A percentile compares a stretch with the other conserved stretches of the same genome.
Evolutionary conservation across 805 yeast genomes (phyloP).

Genomic region (Metschnikowia cerradonensis): DNA sequence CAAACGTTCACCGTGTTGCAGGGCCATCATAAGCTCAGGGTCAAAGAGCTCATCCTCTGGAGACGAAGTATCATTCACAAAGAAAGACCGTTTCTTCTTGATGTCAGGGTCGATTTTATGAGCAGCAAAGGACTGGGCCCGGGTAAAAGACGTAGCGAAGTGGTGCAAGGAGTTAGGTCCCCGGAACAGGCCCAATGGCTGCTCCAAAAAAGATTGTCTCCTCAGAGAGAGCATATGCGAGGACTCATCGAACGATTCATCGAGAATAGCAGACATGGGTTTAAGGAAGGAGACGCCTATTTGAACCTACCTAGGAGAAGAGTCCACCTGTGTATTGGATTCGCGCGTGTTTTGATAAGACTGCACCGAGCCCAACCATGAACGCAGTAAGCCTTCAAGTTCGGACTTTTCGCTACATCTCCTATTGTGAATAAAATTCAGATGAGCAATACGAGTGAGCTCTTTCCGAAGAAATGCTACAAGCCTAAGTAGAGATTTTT

Average conservation of each 20-base stretch:
- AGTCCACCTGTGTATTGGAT: not conserved
- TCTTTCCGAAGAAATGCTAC: too few species aligned
- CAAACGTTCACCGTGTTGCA: conserved; percentile 58
- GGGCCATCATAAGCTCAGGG: conserved; percentile 64
- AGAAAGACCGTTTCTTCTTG: conserved; percentile 59
- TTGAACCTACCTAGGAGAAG: not conserved
- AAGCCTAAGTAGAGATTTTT: too few species aligned
- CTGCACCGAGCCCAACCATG: not conserved
- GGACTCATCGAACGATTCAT: conserved; percentile 12
- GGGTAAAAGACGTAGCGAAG: conserved; percentile 72
- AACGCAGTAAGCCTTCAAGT: not conserved
- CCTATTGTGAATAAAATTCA: not conserved
- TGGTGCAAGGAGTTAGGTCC: conserved; percentile 69
- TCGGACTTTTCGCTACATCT: not conserved
- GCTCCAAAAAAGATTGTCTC: conserved; percentile 23
- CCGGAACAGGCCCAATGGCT: conserved; percentile 52
- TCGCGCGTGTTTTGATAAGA: conserved; percentile 4
- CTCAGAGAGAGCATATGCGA: conserved; percentile 11
- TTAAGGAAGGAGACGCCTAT: too few species aligned
- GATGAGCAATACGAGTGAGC: too few species aligned
- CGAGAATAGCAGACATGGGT: conserved; percentile 13
- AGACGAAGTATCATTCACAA: conserved; percentile 30
- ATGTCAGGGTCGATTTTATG: conserved; percentile 48
- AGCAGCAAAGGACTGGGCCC: conserved; percentile 64
- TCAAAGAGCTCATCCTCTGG: conserved; percentile 60